These are phyloP conservation scores for Fusarium staphyleae DNA, from an alignment of 2,329 filamentous ascomycete species.

Conservation along the genomic window DNA sequence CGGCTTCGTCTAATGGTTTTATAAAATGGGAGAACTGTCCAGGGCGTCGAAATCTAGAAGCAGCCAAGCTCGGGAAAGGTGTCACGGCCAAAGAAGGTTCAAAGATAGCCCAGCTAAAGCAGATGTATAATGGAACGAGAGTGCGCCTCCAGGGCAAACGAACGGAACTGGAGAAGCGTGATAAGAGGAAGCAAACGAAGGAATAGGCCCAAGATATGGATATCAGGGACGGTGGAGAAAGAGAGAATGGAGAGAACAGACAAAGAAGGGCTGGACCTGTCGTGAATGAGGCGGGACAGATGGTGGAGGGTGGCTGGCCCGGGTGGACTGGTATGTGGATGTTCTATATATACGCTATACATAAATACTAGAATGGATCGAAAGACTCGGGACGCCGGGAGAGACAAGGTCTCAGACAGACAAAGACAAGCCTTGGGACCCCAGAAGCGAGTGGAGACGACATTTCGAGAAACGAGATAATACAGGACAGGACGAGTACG, in stretches of 20 bases:
- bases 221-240: conserved; percentile 28
- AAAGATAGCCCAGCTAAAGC: not conserved
- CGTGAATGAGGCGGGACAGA: not conserved
- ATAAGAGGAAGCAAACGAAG: conserved; percentile 18
- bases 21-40: not conserved
- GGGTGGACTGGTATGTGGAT: conserved; percentile 11
- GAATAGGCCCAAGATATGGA: conserved; percentile 15
- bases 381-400: not conserved
- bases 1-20: conserved; percentile 13
- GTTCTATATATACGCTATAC: conserved; percentile 32
- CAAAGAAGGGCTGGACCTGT: conserved; percentile 30
- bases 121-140: conserved; percentile 18
- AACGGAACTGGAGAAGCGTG: conserved; percentile 23
- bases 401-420: not conserved
- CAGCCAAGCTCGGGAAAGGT: conserved; percentile 1
- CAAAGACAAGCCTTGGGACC: not conserved
- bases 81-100: conserved; percentile 11
- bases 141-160: conserved; percentile 35
- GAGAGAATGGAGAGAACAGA: conserved; percentile 13
- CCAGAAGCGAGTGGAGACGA: not conserved
- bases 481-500: conserved; percentile 7
- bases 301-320: conserved; percentile 19
- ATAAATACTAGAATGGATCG: not conserved
- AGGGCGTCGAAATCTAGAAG: not conserved
- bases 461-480: conserved; percentile 21